Conservation (phyloP, 2,329 filamentous ascomycete genomes). For the Diaporthe vaccinii region DNA sequence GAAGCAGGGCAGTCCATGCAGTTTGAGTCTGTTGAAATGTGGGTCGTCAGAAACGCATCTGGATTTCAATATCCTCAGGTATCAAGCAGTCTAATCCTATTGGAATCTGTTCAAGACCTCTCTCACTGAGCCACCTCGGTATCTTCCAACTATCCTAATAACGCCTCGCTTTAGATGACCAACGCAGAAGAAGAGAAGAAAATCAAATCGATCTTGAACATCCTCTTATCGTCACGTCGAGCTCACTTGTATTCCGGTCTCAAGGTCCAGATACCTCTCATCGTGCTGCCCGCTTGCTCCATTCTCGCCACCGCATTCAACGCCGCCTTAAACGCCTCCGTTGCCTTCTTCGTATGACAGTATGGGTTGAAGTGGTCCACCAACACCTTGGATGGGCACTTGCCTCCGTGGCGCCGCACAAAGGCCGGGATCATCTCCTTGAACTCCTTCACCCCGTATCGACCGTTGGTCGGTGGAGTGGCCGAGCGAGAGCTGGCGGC, state of each 20-base stretch:
- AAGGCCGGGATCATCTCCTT: conserved; percentile 82
- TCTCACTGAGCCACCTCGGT: neutral
- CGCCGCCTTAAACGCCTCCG: conserved; percentile 85
- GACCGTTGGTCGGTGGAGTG: conserved; percentile 51
- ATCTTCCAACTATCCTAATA: neutral
- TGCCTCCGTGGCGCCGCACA: conserved; percentile 81
- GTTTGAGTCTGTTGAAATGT: neutral
- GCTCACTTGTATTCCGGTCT: conserved; percentile 51
- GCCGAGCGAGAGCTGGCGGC: conserved; percentile 59
- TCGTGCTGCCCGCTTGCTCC: conserved; percentile 68
- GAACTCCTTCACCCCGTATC: conserved; percentile 71
- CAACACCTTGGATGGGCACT: conserved; percentile 85
- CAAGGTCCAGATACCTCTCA: conserved; percentile 68
- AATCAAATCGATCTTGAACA: no score
- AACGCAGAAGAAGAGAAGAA: neutral
- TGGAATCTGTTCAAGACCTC: neutral
- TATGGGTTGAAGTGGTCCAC: conserved; percentile 91
- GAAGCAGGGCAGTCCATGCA: neutral
- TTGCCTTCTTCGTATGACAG: conserved; percentile 77
- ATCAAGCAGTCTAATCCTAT: neutral
- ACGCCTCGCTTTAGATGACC: conserved; percentile 17
- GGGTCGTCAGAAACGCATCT: neutral
- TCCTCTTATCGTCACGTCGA: no score
- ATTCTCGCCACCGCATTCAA: conserved; percentile 82
- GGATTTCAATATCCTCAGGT: neutral